Conservation (phyloP, 2,329 filamentous ascomycete genomes). For the Aspergillus sp. region DNA sequence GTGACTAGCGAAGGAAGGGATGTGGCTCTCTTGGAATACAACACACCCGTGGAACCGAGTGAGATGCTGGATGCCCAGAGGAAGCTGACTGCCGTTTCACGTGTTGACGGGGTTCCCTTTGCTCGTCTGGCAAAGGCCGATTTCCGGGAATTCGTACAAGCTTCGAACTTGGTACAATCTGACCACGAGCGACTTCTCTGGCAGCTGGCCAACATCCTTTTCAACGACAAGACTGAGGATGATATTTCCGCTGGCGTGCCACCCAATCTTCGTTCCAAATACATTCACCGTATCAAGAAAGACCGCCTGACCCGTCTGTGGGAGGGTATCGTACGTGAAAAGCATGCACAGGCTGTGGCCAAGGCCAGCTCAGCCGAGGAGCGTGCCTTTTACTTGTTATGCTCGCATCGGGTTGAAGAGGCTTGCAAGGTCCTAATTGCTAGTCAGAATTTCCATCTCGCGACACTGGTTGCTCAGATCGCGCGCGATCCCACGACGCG, state of each 20-base stretch:
- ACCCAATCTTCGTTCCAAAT: slow-evolving; percentile 40
- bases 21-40: slow-evolving; percentile 31
- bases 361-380: slow-evolving; percentile 70
- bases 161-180: slow-evolving; percentile 29
- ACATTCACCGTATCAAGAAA: slow-evolving; percentile 49
- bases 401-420: slow-evolving; percentile 75
- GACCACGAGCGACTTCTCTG: slow-evolving; percentile 62
- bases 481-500: slow-evolving; percentile 70
- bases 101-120: slow-evolving; percentile 61
- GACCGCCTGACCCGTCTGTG: slow-evolving; percentile 49
- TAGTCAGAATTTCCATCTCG: slow-evolving; percentile 78
- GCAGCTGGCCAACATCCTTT: slow-evolving; percentile 83
- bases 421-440: slow-evolving; percentile 79
- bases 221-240: slow-evolving; percentile 64
- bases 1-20: slow-evolving; percentile 37
- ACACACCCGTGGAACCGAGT: slow-evolving; percentile 25
- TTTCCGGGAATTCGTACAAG: slow-evolving; percentile 36
- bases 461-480: slow-evolving; percentile 79
- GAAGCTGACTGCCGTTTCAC: slow-evolving; percentile 46
- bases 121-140: slow-evolving; percentile 42
- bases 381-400: slow-evolving; percentile 77
- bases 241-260: slow-evolving; percentile 48
- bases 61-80: slow-evolving; percentile 39
- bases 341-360: slow-evolving; percentile 68
- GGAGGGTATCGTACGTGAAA: slow-evolving; percentile 54